These are phyloP conservation scores for Trichophyton benhamiae DNA, from an alignment of 2,329 filamentous ascomycete species.

Conservation along the genomic window DNA sequence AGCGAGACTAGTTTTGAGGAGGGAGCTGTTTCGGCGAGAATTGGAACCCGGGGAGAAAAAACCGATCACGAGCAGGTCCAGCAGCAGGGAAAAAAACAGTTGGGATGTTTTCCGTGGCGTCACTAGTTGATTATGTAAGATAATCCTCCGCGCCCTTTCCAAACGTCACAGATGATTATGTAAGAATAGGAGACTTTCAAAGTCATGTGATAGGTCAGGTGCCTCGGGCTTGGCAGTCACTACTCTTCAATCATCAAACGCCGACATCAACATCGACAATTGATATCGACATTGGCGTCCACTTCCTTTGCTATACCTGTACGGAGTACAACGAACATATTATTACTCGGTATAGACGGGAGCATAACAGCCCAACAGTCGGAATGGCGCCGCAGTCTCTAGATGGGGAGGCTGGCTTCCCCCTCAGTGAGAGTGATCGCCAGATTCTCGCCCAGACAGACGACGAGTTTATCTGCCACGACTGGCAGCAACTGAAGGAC, in stretches of 20 bases:
- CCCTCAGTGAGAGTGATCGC: slow-evolving; percentile 39
- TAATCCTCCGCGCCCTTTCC: neutral
- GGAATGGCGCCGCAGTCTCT: neutral
- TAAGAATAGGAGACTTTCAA: too few species aligned
- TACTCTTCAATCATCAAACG: too few species aligned
- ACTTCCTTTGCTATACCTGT: too few species aligned
- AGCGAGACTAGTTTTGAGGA: neutral
- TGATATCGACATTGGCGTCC: neutral
- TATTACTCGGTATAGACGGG: too few species aligned
- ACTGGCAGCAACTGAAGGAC: slow-evolving; percentile 40
- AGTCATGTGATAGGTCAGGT: too few species aligned
- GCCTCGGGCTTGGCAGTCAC: too few species aligned
- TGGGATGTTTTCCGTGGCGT: neutral
- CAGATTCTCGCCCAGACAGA: slow-evolving; percentile 40
- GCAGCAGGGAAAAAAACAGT: neutral
- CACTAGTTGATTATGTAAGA: neutral
- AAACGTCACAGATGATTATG: neutral
- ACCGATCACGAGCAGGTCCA: neutral
- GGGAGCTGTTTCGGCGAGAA: neutral
- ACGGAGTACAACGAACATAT: too few species aligned
- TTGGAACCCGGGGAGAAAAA: neutral
- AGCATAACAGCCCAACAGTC: neutral
- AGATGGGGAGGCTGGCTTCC: slow-evolving; percentile 26
- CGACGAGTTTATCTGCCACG: slow-evolving; percentile 40
- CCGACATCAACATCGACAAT: neutral